Percentiles rank a stretch among this genome's conserved stretches.
These are phyloP conservation scores for Astrocystis sublimbata DNA, from an alignment of 495 filamentous ascomycete genomes.

Conservation along the genomic window DNA sequence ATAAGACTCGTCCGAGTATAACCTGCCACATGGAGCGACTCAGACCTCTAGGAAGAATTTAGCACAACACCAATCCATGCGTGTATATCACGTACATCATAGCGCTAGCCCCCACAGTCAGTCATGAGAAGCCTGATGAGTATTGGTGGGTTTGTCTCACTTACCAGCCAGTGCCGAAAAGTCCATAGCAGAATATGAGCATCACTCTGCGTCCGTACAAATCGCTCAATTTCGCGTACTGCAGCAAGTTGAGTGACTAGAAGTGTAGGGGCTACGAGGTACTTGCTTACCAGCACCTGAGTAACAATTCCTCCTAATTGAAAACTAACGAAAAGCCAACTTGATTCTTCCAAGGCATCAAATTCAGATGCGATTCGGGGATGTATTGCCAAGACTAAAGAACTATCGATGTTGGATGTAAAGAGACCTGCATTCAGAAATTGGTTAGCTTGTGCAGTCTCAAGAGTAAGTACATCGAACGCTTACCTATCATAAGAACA, in stretches of 20 bases:
- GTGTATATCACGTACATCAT: slow-evolving; percentile 51
- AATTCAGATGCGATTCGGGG: slow-evolving; percentile 68
- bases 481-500: slow-evolving; percentile 20
- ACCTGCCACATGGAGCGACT: slow-evolving; percentile 54
- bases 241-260: not conserved
- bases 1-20: slow-evolving; percentile 58
- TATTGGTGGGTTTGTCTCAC: slow-evolving; percentile 15
- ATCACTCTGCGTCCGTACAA: slow-evolving; percentile 51
- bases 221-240: slow-evolving; percentile 52
- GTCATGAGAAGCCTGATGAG: slow-evolving; percentile 38
- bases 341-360: slow-evolving; percentile 56
- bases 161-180: slow-evolving; percentile 49
- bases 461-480: too few relatives aligned
- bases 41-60: slow-evolving; percentile 44
- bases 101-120: slow-evolving; percentile 43
- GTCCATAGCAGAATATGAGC: slow-evolving; percentile 41
- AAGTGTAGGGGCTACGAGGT: not conserved
- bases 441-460: not conserved
- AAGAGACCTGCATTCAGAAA: slow-evolving; percentile 60
- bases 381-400: slow-evolving; percentile 64
- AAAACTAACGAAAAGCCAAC: slow-evolving; percentile 69
- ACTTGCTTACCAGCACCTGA: slow-evolving; percentile 54
- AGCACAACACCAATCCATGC: not conserved
- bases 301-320: slow-evolving; percentile 59
- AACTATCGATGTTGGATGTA: slow-evolving; percentile 61